phyloP scores from a whole-genome alignment of 2,329 filamentous ascomycete genomes.

The Escovopsis sp. region DNA sequence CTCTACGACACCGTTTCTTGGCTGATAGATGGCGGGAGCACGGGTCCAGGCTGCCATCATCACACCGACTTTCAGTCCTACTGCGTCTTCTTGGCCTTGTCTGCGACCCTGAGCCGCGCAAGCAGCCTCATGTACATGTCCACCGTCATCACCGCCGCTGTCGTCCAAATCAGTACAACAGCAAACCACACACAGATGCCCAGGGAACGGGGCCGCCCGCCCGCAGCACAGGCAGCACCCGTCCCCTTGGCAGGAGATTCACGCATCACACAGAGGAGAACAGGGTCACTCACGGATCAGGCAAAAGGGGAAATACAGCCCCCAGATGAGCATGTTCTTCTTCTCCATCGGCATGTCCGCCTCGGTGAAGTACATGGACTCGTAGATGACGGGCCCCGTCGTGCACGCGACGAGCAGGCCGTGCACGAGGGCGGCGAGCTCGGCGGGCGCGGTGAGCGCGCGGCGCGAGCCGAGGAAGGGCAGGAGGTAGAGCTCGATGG shows the following conservation, averaged over 20 bases:
- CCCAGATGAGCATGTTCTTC: slow-evolving; percentile 31
- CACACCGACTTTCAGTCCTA: too few species aligned
- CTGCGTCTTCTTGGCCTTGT: slow-evolving; percentile 20
- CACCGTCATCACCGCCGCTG: slow-evolving; percentile 33
- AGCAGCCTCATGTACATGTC: slow-evolving; percentile 41
- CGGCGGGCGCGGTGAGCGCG: slow-evolving; percentile 23
- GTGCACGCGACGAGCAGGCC: slow-evolving; percentile 35
- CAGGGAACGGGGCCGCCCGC: too few species aligned
- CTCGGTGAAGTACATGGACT: slow-evolving; percentile 33
- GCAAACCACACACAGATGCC: not conserved
- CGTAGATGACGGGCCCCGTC: slow-evolving; percentile 34
- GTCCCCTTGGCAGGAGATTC: too few species aligned
- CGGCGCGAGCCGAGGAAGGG: slow-evolving; percentile 19
- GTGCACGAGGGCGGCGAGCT: slow-evolving; percentile 37
- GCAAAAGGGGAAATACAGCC: slow-evolving; percentile 36
- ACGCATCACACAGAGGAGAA: too few species aligned
- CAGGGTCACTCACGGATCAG: slow-evolving; percentile 31
- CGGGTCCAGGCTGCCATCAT: too few species aligned
- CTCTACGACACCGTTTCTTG: too few species aligned
- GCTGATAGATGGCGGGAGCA: too few species aligned
- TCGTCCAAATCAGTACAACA: not conserved
- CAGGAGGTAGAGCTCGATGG: slow-evolving; percentile 32
- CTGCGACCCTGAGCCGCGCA: slow-evolving; percentile 26
- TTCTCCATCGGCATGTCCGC: slow-evolving; percentile 26
- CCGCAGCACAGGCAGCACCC: too few species aligned